Evolutionary conservation across 805 yeast genomes (phyloP), one percentile per base, ranked within the genome.

Genomic region (Metschnikowia henanensis): DNA sequence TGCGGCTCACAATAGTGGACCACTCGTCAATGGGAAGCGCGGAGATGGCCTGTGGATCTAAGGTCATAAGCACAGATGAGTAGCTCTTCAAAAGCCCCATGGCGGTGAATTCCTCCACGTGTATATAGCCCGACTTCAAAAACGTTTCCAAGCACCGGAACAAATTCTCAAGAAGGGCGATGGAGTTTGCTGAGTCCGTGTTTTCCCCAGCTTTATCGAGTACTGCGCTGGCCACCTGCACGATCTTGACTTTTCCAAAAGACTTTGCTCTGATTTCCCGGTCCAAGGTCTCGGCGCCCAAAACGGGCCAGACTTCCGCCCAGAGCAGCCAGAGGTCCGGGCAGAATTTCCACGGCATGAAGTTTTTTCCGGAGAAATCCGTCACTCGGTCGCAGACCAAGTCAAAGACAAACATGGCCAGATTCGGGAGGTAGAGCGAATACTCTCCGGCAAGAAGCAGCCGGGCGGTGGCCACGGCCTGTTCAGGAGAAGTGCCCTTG

Each of bases 341-440:
- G 41, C 65, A 61, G n/a, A 44, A 57, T 52, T 73, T 80, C 68
- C 80, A 81, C 5, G 56, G 48, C 2, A 59, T 48, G 52, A 68
- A 70, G n/a, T 39, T 33, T n/a, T 53, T 55, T 17, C 55, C 51
- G n/a, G 61, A 58, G 35, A 70, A 72, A 43, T 81, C 87, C 44
- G 76, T 75, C 55, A 84, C 60, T 42, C 90, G 67, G 55, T 83
- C 88, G 39, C 79, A 70, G 1, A 84, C 47, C 26, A 85, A 65
- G 37, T 81, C 87, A 38, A 83, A 67, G 3, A 83, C 63, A 50
- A 85, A 85, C 0, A 41, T 56, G 19, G 73, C 72, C 41, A 66
- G 66, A 44, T 81, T 76, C 7, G 90, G 91, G 12, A 85, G 70
- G 42, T 68, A 72, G 2, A 79, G 66, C 41, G 58, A 41, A 46